Conservation (phyloP, 768 basidiomycete genomes). For the Hypsizygus marmoreus region DNA sequence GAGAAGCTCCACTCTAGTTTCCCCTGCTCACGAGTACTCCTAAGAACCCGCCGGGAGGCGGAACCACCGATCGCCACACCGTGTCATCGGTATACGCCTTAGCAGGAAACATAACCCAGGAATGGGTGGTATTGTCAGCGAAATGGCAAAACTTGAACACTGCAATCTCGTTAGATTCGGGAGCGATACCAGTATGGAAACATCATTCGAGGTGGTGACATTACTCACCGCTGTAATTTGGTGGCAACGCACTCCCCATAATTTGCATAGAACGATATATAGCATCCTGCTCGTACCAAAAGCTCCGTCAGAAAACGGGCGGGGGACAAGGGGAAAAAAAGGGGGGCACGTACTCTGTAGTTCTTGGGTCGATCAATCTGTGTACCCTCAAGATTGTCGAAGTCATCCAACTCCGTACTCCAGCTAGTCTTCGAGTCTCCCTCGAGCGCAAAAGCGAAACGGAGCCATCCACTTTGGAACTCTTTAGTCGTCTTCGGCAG, state of each 20-base stretch:
- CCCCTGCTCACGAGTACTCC: background rate
- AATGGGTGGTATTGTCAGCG: too few species aligned
- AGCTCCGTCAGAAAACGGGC: too few species aligned
- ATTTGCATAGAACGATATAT: background rate
- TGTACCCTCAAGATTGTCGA: background rate
- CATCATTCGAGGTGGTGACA: too few species aligned
- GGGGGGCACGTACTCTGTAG: too few species aligned
- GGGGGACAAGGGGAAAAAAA: too few species aligned
- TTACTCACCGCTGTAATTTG: background rate
- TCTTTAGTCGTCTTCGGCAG: background rate
- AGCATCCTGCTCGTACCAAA: slow-evolving; percentile 1
- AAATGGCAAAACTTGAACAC: too few species aligned
- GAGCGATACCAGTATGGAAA: too few species aligned
- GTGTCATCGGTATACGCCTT: slow-evolving; percentile 2
- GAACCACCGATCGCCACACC: slow-evolving; percentile 10
- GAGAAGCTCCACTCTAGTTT: too few species aligned
- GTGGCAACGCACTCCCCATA: background rate
- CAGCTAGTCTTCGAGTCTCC: background rate
- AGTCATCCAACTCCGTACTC: background rate
- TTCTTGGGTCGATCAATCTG: too few species aligned
- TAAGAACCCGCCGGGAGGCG: slow-evolving; percentile 4
- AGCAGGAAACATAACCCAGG: slow-evolving; percentile 2
- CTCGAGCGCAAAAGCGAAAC: background rate
- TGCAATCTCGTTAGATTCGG: too few species aligned
- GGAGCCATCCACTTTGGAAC: background rate